These are phyloP conservation scores for Nitzschia sp. DNA, from an alignment of 108 stramenopile genomes.

Conservation along the genomic window DNA sequence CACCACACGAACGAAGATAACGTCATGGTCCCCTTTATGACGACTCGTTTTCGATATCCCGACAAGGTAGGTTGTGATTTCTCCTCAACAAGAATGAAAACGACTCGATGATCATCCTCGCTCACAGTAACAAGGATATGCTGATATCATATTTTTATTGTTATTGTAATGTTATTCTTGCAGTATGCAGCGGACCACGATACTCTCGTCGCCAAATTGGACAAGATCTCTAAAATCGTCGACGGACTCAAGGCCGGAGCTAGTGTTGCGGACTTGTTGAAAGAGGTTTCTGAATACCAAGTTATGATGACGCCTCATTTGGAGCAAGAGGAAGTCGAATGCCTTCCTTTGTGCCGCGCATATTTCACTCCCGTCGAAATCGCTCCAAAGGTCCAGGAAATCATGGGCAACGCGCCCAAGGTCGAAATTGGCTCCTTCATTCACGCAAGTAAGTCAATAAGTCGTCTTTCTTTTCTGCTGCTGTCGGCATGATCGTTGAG, in stretches of 20 bases:
- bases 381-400: slow-evolving; percentile 7
- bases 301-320: slow-evolving; percentile 42
- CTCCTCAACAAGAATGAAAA: too few species aligned
- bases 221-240: slow-evolving; percentile 27
- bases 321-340: slow-evolving; percentile 41
- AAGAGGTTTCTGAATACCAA: slow-evolving; percentile 26
- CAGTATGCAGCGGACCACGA: slow-evolving; percentile 39
- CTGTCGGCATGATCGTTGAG: too few species aligned
- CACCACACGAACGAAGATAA: slow-evolving; percentile 54
- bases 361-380: slow-evolving; percentile 47
- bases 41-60: slow-evolving; percentile 35
- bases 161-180: too few species aligned
- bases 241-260: slow-evolving; percentile 30
- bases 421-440: slow-evolving; percentile 27
- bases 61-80: slow-evolving; percentile 26
- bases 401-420: slow-evolving; percentile 7
- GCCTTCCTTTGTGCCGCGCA: slow-evolving; percentile 38
- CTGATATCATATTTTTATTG: not conserved
- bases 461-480: too few species aligned
- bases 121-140: not conserved
- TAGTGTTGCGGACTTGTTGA: slow-evolving; percentile 18
- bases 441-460: not conserved
- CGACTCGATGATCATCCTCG: not conserved
- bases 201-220: slow-evolving; percentile 29
- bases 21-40: slow-evolving; percentile 38